Evolutionary conservation across 345 rosid genomes (phyloP).

Genomic region (Gossypium turneri): DNA sequence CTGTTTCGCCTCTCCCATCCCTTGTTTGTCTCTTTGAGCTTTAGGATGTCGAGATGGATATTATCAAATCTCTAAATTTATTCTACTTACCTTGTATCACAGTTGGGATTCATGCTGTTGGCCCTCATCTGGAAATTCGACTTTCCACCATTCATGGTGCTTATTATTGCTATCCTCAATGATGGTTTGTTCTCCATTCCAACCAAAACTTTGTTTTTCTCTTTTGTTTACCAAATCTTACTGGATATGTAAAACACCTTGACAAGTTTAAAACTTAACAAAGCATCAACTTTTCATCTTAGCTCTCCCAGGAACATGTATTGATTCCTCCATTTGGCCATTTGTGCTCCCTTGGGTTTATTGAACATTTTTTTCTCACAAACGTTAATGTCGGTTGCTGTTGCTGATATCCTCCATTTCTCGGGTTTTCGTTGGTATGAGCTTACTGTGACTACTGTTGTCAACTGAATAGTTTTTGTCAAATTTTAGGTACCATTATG

Average conservation of each 20-base stretch:
- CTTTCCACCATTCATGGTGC: slow-evolving; percentile 99
- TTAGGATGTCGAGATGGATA: not conserved
- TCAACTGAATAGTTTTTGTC: slow-evolving; percentile 14
- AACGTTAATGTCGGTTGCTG: not conserved
- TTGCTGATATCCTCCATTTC: not conserved
- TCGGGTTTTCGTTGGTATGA: not conserved
- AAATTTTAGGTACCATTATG: slow-evolving; percentile 85
- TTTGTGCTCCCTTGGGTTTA: not conserved
- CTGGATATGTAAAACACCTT: not conserved
- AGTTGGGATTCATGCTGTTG: slow-evolving; percentile 98
- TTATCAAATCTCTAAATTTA: not conserved
- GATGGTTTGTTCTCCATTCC: slow-evolving; percentile 56
- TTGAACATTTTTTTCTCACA: not conserved
- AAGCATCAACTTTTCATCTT: not conserved
- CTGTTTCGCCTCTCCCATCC: not conserved
- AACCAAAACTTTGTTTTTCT: not conserved
- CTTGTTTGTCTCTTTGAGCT: not conserved
- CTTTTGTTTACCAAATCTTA: not conserved
- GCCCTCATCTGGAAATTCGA: slow-evolving; percentile 97
- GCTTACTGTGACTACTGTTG: slow-evolving; percentile 7
- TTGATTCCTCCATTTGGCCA: not conserved
- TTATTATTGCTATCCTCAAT: slow-evolving; percentile 91
- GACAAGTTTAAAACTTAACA: not conserved
- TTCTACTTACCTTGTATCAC: slow-evolving; percentile 16
- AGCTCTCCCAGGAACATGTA: not conserved